Evolutionary conservation across 2,329 filamentous ascomycete genomes (phyloP).

Genomic region (Fonsecaea erecta): DNA sequence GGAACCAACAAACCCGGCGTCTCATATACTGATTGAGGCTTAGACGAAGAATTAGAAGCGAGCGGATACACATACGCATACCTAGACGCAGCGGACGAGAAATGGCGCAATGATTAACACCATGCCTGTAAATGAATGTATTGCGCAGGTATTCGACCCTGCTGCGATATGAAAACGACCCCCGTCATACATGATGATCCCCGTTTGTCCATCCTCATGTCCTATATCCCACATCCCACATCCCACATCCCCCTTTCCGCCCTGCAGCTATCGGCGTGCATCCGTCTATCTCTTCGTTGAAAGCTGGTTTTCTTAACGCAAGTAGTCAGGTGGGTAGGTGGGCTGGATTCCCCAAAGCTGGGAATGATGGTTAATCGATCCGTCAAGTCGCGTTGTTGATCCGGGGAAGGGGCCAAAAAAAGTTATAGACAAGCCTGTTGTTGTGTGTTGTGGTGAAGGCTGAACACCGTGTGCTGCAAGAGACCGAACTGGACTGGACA

Average conservation of each 20-base stretch:
- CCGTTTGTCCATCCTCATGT: too few relatives aligned
- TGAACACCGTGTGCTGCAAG: not conserved
- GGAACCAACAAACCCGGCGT: too few relatives aligned
- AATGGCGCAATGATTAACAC: too few relatives aligned
- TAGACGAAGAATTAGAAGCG: too few relatives aligned
- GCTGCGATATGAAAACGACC: not conserved
- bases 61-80: too few relatives aligned
- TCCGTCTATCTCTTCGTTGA: not conserved
- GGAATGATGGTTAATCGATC: too few relatives aligned
- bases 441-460: constrained; percentile 2
- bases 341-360: not conserved
- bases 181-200: not conserved
- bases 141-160: not conserved
- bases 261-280: not conserved
- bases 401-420: too few relatives aligned
- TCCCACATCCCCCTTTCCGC: not conserved
- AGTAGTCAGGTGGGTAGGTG: not conserved
- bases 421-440: not conserved
- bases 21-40: too few relatives aligned
- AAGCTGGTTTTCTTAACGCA: not conserved
- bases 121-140: not conserved
- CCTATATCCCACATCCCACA: too few relatives aligned
- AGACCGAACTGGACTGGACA: not conserved
- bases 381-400: too few relatives aligned
- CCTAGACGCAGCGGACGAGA: too few relatives aligned